Base-by-base conservation (phyloP, 1,284 basidiomycete species). In the Leccinum glutinopallens region DNA sequence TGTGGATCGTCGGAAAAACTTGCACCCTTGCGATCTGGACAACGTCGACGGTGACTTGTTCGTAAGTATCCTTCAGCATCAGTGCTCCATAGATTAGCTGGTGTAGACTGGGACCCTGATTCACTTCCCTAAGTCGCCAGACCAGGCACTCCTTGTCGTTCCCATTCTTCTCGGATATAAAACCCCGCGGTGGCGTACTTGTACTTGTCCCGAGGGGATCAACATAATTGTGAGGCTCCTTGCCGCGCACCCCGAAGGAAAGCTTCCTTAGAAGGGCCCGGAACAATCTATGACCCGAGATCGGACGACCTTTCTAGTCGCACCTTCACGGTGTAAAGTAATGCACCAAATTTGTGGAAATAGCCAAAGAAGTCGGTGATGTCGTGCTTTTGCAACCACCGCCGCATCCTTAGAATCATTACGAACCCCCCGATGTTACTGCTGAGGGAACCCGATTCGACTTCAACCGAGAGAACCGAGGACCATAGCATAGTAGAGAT, bases 101-200 rank as follows among this genome's bases (percentile, higher is more conserved):
- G 54, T 49, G 55, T 13, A 22, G 19, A 49, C n/a, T 46, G 10
- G 10, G 43, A 5, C 43, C 43, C 15, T 60, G 60, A 56, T 61
- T 46, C 51, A 59, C 43, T 67, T 67, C 35, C 59, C 69, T 15
- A 60, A 66, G 35, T 67, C 67, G 5, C 46, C 10, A 59, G 61
- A 68, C 25, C 46, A 61, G 60, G 53, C 12, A 8, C 46, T 54
- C 5, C 39, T 58, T 25, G 39, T 58, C 9, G 62, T 66, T 32
- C 63, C 62, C 41, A 58, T 60, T 39, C 66, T 66, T 49, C 46
- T 66, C 56, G 29, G 32, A 67, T 41, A 61, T 66, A 55, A 33
- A 54, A 37, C 49, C 13, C 53, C 19, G 58, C 13, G 46, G 58
- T 6, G 67, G 58, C 12, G 53, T 17, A 60, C 66, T 29, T 60